Conservation (phyloP, 768 basidiomycete genomes). For the Cystofilobasidium bisporidii region DNA sequence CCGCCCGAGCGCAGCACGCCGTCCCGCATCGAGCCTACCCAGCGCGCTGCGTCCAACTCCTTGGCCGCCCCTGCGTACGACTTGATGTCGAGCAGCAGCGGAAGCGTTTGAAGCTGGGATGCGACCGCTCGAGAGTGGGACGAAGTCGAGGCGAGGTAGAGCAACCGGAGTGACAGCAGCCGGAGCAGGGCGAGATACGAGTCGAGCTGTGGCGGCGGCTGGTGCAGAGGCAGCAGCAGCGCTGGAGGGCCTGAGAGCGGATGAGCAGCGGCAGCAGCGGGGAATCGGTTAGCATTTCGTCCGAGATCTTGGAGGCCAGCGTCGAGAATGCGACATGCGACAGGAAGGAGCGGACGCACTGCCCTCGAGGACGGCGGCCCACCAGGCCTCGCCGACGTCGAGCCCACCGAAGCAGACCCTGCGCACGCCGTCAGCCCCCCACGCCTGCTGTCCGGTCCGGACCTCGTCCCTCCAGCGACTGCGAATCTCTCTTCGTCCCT, state of each 20-base stretch:
- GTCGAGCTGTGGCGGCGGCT: neutral
- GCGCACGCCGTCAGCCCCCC: constrained; percentile 9
- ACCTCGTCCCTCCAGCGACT: constrained; percentile 7
- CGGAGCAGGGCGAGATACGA: constrained; percentile 18
- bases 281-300: too few species aligned
- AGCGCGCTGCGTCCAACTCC: neutral
- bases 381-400: constrained; percentile 14
- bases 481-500: neutral
- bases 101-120: constrained; percentile 3
- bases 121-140: neutral
- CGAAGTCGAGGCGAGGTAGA: constrained; percentile 3
- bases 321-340: too few species aligned
- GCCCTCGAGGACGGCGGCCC: neutral
- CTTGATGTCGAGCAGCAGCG: constrained; percentile 14
- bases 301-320: too few species aligned
- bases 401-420: constrained; percentile 8
- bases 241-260: constrained; percentile 12
- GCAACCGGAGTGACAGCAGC: constrained; percentile 9
- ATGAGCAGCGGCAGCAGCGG: too few species aligned
- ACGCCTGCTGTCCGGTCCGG: neutral
- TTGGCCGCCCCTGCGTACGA: constrained; percentile 17
- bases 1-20: neutral
- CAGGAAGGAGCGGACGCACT: neutral
- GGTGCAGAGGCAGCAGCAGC: constrained; percentile 25
- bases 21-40: neutral